Evolutionary conservation across 2,329 filamentous ascomycete genomes (phyloP).

Genomic region (Neopestalotiopsis clavispora): DNA sequence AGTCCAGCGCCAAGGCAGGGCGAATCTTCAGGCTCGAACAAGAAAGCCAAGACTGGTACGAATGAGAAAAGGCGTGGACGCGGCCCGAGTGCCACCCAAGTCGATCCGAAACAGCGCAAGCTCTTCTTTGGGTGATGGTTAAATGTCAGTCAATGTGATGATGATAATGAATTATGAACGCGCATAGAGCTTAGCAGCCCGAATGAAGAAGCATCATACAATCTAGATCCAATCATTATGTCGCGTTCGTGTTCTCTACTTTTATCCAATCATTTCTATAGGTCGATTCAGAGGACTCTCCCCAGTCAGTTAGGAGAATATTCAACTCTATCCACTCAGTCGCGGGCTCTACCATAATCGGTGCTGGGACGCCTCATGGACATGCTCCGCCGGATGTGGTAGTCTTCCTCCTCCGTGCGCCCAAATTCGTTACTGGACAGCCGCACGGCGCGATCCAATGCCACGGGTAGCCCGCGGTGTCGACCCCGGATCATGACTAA

Average conservation of each 20-base stretch:
- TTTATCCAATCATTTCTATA: neutral
- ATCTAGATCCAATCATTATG: neutral
- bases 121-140: conserved; percentile 53
- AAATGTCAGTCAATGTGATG: neutral
- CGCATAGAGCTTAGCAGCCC: neutral
- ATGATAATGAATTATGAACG: conserved; percentile 17
- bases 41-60: conserved; percentile 36
- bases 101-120: conserved; percentile 40
- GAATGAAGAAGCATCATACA: neutral
- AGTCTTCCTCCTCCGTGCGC: conserved; percentile 46
- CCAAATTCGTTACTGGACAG: conserved; percentile 46
- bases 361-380: conserved; percentile 35
- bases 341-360: neutral
- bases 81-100: conserved; percentile 16
- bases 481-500: conserved; percentile 62
- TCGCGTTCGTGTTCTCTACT: neutral
- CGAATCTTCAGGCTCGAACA: conserved; percentile 23
- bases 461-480: conserved; percentile 61
- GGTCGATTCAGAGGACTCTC: too few species aligned
- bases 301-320: neutral
- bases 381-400: conserved; percentile 43
- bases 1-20: conserved; percentile 39
- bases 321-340: neutral
- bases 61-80: conserved; percentile 33
- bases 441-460: conserved; percentile 57